Percentiles rank a stretch among this genome's conserved stretches.
phyloP scores from a whole-genome alignment of 116 monocot genomes.

The Cymodocea nodosa region DNA sequence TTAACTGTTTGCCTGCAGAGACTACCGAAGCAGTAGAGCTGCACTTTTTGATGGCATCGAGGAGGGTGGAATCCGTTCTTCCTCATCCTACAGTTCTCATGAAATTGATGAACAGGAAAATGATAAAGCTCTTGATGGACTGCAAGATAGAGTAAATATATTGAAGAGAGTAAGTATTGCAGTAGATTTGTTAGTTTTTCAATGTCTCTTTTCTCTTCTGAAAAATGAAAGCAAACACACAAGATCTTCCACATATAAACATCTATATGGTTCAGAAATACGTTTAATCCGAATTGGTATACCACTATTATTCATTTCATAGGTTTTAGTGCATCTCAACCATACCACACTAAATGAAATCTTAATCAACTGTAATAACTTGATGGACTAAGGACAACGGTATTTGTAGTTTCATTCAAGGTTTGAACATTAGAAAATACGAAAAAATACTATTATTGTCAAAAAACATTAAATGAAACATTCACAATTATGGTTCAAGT shows the following conservation, averaged over 20 bases:
- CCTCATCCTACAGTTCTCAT: conserved; percentile 51
- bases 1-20: conserved; percentile 19
- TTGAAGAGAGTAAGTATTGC: conserved; percentile 61
- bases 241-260: neutral
- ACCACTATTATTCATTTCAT: too few species aligned
- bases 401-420: too few species aligned
- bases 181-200: neutral
- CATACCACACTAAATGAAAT: too few species aligned
- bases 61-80: conserved; percentile 66
- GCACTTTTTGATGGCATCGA: conserved; percentile 92
- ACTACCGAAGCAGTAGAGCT: conserved; percentile 41
- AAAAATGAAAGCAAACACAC: too few species aligned
- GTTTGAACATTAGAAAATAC: too few species aligned
- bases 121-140: conserved; percentile 60
- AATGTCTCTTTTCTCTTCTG: neutral
- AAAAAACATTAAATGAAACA: too few species aligned
- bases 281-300: too few species aligned
- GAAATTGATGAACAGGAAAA: conserved; percentile 86
- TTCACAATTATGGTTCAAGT: too few species aligned
- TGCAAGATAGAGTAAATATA: conserved; percentile 80
- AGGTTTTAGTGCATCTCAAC: too few species aligned
- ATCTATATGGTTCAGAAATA: neutral
- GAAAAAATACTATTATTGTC: too few species aligned
- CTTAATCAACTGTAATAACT: too few species aligned
- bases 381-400: too few species aligned